Evolutionary conservation across 768 basidiomycete genomes (phyloP), one percentile per base, ranked within the genome.

Genomic region (Kwoniella sp.): DNA sequence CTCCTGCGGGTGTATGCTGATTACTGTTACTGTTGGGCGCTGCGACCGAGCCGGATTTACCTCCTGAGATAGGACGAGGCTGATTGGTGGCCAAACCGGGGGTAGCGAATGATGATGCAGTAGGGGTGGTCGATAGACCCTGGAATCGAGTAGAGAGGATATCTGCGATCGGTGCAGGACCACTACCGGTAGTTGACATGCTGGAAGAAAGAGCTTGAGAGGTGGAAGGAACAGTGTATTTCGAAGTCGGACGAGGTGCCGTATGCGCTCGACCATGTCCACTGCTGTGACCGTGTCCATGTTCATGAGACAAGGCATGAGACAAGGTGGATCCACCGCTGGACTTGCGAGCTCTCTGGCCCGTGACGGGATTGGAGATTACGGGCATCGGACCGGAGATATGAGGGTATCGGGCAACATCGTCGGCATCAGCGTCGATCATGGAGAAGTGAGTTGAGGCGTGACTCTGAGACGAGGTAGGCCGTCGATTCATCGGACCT

Each of bases 161-260:
- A 48, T 68, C 72, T 19, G 71, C 62, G 46, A 75, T 68, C 3
- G 72, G 72, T 0, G 66, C 54, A 26, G 68, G 66, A 5, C 59
- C 64, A 15, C 29, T 37, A 2, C 19, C 21, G 13, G 27, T 48
- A 40, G 46, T 56, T 24, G 48, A 49, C 21, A 26, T 26, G 48
- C 48, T 49, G 25, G 21, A 24, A 26, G 48, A 47, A 7, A 47
- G 6, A 33, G 5, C 7, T 19, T 47, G 46, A 5, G 56, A 26
- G 13, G 56, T 7, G 1, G 44, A 21, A 29, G 56, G 56, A 9
- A 57, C 19, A 12, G 15, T 22, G 44, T 8, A 57, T 29, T 44
- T 50, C 9, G 53, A 55, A 10, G 44, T 55, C 22, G 37, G n/a
- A 13, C 47, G 46, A 30, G 62, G 62, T 8, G 33, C 24, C 8